Evolutionary conservation across 129 eudicot genomes (phyloP), one percentile per base, ranked within the genome.

Genomic region (Centaurea solstitialis): DNA sequence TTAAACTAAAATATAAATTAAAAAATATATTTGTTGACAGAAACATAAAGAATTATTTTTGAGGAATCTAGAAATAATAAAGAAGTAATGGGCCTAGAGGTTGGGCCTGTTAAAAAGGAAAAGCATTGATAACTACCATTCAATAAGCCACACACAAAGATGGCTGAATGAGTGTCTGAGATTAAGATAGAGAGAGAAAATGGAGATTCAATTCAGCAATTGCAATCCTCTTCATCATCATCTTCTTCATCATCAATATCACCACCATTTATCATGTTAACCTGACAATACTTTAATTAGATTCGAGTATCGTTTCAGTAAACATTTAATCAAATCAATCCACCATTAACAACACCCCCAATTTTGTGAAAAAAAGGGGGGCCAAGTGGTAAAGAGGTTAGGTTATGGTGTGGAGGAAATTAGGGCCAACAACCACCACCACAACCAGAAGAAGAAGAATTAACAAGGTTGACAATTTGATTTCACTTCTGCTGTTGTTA

Each of bases 321-420:
- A 15, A 33, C 33, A 43, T 22, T 22, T 68, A n/a, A 68, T 68
- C 57, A 57, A n/a, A 68, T 68, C 57, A 57, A 70, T 37, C 45
- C 22, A 72, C 1, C 6, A 5, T 20, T 61, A 67, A 26, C 78
- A 73, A 64, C 78, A 40, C 73, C 17, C 41, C 22, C 30, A 26
- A 23, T 22, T 76, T 62, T 62, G 38, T 22, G 22, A 38, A 30
- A 30, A 57, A 26, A 26, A 2, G 30, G 75, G 75, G 75, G 73
- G 43, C 72, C 17, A 1, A 9, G 28, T 20, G 80, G 45, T 28
- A 35, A 68, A 82, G 72, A 75, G 87, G 86, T 84, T 81, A 75
- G 87, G 86, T 84, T 81, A 81, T 84, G 90, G 84, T 87, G 79
- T 81, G 79, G 80, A 62, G 75, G 40, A 77, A 59, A n/a, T 77